Evolutionary conservation across 2,329 filamentous ascomycete genomes (phyloP), one percentile per base, ranked within the genome.

Genomic region (Sporothrix curviconia): DNA sequence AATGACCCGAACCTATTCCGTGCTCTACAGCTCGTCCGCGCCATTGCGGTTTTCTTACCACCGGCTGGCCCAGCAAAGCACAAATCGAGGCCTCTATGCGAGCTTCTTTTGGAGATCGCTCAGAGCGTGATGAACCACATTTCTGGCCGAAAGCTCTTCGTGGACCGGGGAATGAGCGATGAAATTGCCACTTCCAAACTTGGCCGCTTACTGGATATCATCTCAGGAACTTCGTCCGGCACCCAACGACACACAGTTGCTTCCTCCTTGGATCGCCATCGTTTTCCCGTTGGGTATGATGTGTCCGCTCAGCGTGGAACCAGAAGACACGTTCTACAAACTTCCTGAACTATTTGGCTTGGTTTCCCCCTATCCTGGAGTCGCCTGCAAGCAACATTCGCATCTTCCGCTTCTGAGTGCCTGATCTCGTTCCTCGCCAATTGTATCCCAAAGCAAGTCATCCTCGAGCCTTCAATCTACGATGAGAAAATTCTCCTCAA

Each of bases 231-330:
- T 99, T 63, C 90, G 92, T 64, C 94, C 94, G 8, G 89, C 91
- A 3, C 84, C 92, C 64, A 96, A 92, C 70, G 94, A 99, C 72
- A 92, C 92, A 2, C 92, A 96, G 71, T 81, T 99, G 32, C 83
- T 97, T 3, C 94, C 94, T 1, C 89, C 94, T 0, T 99, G 94
- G 94, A 90, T 99, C 65, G 94, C 94, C 12, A 94, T 99, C 56
- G 74, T 99, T 22, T 96, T 92, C 12, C 80, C n/a, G n/a, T 94
- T 70, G 94, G 92, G 7, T 97, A 96, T 71, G 92, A 96, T 69
- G 91, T 97, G 6, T 90, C 90, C 5, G 87, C 91, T 1, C 90
- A 96, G 68, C n/a, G 80, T 96, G 54, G 86, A 90, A 64, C 87
- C 92, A 2, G 87, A 95, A 56, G 91, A 96, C 56, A 96, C 92